Base-by-base conservation (phyloP, 257 asterid species). In the Nemophila menziesii region DNA sequence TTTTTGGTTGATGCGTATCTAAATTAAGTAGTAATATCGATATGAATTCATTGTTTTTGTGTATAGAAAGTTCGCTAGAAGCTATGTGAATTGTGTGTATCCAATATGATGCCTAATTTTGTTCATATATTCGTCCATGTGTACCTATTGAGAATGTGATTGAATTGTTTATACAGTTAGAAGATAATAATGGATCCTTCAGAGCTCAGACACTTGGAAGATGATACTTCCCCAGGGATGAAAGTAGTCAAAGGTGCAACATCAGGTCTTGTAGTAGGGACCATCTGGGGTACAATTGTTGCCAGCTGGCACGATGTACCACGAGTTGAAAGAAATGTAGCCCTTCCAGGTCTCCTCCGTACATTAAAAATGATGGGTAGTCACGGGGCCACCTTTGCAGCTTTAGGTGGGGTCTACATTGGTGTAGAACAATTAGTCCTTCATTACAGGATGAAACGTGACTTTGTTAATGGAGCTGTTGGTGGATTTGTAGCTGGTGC, bases 241-340 rank as follows among this genome's bases (percentile, higher is more conserved):
- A 85, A 85, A 73, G 77, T 78, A 11, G 48, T 85, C 39, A 85
- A 85, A 66, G 99, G 94, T 36, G 89, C 94, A 52, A 63, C 79
- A 55, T 4, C 71, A 0, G 99, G 99, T 38, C 61, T 85, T 6
- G 90, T 59, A 46, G 82, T 87, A 13, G 99, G 99, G 10, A 79
- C 96, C 34, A 55, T 90, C 44, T 90, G 87, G 85, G 99, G 99
- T 57, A 72, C 86, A 41, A 46, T 90, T 57, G 77, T 77, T 44
- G 99, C 99, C 29, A 85, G 94, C 8, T 90, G 96, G 99, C 75
- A 81, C 33, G 99, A 90, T 40, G 94, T 90, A 21, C 98, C 99
- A 45, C 96, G 96, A 68, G 94, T 90, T 27, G 94, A 90, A 74
- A 77, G 96, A 67, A 77, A 67, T 1, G 78, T 90, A 9, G 96